Base-by-base conservation (phyloP, 176 grass and related monocot species). In the Rhynchospora pubera region DNA sequence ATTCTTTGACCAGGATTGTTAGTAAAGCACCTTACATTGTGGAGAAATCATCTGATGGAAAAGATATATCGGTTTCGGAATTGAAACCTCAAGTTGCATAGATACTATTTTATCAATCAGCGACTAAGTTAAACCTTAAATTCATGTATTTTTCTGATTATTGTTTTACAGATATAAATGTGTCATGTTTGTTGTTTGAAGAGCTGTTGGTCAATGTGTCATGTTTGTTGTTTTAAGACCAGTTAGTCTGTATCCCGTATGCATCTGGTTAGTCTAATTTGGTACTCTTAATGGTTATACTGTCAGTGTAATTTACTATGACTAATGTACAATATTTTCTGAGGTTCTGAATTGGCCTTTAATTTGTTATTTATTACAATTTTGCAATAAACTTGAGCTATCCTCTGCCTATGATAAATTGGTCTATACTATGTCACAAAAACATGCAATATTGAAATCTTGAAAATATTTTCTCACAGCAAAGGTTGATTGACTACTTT, bases 11-110 rank as follows among this genome's bases (percentile, higher is more conserved):
- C 87, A 97, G 95, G 90, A 71, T 94, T 5, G 90, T 94, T 59
- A 97, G 45, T 89, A 97, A 97, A 83, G 86, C 88, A 74, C 91
- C 94, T 6, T 94, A 94, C 78, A 52, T 67, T 12, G 58, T 77
- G 4, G 80, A 62, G 16, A 97, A 97, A 84, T 80, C 90, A 18
- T 88, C 73, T 0, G 88, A 94, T 28, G 85, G 87, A 82, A 89
- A 88, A 66, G 90, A 92, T 48, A 85, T 87, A 12, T 42, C 69
- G 2, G 85, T 56, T 11, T 80, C 65, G 0, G 89, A 87, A 50
- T 85, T 78, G 65, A 93, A 89, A 86, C 68, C 81, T 30, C 87
- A 93, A 82, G 87, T 82, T 71, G 73, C 61, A 39, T 72, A 87
- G 65, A 15, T 62, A 23, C 11, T 53, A 62, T 69, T 68, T 6